These are phyloP conservation scores for Mayamaea pseudoterrestris DNA, from an alignment of 108 stramenopile species.

Conservation along the genomic window DNA sequence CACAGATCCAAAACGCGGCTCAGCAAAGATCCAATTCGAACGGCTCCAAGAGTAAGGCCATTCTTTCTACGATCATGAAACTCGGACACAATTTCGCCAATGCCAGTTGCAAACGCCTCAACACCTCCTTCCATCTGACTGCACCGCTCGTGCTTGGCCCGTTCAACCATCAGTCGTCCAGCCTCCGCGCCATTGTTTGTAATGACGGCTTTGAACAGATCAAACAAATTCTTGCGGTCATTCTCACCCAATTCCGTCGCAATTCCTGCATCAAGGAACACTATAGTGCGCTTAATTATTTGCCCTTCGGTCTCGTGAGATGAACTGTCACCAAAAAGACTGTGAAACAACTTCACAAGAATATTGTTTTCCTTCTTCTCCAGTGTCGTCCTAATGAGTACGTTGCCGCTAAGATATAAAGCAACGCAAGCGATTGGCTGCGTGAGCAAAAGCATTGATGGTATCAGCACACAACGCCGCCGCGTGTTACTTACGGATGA, in stretches of 20 bases:
- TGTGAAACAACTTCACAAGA: too few relatives aligned
- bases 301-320: too few relatives aligned
- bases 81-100: conserved; percentile 65
- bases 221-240: conserved; percentile 64
- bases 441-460: too few relatives aligned
- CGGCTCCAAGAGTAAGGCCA: conserved; percentile 78
- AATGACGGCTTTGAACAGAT: conserved; percentile 77
- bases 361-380: too few relatives aligned
- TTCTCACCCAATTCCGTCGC: conserved; percentile 45
- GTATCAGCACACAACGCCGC: too few relatives aligned
- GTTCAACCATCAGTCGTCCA: conserved; percentile 79
- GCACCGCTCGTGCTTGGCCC: conserved; percentile 76
- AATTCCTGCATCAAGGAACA: conserved; percentile 85
- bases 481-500: too few relatives aligned
- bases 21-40: conserved; percentile 67
- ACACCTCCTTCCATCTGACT: conserved; percentile 63
- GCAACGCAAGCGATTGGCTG: too few relatives aligned
- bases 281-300: conserved; percentile 38
- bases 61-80: conserved; percentile 71
- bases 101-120: conserved; percentile 67
- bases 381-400: too few relatives aligned
- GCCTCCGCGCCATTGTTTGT: conserved; percentile 73
- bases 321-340: too few relatives aligned
- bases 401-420: too few relatives aligned
- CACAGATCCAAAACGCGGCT: conserved; percentile 71